A percentile compares a stretch with the other conserved stretches of the same genome.
These are phyloP conservation scores for Tilletia caries DNA, from an alignment of 1,284 basidiomycete genomes.

Conservation along the genomic window DNA sequence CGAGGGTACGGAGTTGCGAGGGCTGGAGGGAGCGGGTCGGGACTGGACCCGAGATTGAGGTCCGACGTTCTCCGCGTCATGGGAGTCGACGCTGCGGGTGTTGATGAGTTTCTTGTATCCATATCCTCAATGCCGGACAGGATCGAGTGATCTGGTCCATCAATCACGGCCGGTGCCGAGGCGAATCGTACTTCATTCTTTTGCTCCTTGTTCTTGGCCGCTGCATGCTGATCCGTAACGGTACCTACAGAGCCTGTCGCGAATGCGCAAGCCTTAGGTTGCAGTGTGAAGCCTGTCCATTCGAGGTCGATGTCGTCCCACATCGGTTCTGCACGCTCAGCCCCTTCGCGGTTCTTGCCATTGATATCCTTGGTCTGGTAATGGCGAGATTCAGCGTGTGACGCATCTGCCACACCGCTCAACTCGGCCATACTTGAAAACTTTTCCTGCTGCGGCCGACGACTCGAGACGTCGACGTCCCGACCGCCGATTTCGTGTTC, in stretches of 20 bases:
- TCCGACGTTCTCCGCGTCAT: background rate
- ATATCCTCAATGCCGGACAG: background rate
- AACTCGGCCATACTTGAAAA: too few species aligned
- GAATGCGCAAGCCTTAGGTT: slow-evolving; percentile 34
- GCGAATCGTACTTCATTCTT: slow-evolving; percentile 8
- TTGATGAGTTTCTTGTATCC: background rate
- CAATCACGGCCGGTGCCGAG: background rate
- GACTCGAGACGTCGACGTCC: slow-evolving; percentile 22
- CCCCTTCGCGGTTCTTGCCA: background rate
- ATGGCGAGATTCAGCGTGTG: background rate
- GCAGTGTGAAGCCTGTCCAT: slow-evolving; percentile 41
- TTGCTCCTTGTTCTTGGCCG: background rate
- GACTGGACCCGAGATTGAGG: background rate
- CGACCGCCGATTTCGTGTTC: slow-evolving; percentile 14
- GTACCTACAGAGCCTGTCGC: background rate
- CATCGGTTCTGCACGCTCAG: slow-evolving; percentile 16
- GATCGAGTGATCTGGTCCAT: background rate
- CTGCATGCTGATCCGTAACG: too few species aligned
- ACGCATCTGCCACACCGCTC: background rate
- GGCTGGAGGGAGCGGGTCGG: background rate
- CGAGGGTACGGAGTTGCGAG: slow-evolving; percentile 20
- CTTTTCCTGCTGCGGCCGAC: slow-evolving; percentile 17
- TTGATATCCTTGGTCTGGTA: background rate
- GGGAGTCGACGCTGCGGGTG: slow-evolving; percentile 16
- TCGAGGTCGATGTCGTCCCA: slow-evolving; percentile 41